A percentile compares a stretch with the other conserved stretches of the same genome.
These are phyloP conservation scores for Arthrocladium fulminans DNA, from an alignment of 2,329 filamentous ascomycete species.

Conservation along the genomic window DNA sequence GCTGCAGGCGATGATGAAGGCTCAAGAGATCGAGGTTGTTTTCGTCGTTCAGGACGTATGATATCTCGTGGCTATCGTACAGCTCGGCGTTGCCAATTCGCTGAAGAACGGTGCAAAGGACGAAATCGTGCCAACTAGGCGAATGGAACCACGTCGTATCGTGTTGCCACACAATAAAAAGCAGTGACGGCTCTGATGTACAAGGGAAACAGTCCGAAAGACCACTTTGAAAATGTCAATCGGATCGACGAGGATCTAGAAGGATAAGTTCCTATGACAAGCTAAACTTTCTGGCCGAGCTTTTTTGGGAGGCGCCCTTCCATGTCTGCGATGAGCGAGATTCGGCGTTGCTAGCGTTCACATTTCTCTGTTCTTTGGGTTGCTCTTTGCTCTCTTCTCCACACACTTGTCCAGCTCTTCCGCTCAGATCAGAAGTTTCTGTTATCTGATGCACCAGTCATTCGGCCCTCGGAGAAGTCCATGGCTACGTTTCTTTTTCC, in stretches of 20 bases:
- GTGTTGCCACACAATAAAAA: neutral
- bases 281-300: conserved; percentile 1
- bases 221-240: neutral
- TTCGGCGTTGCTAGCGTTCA: neutral
- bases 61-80: neutral
- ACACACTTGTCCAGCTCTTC: neutral
- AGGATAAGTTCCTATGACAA: neutral
- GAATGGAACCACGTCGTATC: neutral
- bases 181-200: neutral
- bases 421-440: neutral
- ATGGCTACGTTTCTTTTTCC: too few species aligned
- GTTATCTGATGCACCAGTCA: conserved; percentile 1
- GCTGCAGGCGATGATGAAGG: neutral
- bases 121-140: neutral
- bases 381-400: neutral
- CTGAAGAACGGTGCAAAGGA: neutral
- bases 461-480: neutral
- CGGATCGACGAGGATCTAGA: neutral
- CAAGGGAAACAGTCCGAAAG: neutral
- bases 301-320: too few species aligned
- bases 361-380: neutral
- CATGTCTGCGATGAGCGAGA: neutral
- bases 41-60: neutral
- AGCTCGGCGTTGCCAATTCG: neutral
- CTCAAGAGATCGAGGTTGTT: too few species aligned